These are phyloP conservation scores for Phaeosphaeria sp. DNA, from an alignment of 2,329 filamentous ascomycete species.

Conservation along the genomic window DNA sequence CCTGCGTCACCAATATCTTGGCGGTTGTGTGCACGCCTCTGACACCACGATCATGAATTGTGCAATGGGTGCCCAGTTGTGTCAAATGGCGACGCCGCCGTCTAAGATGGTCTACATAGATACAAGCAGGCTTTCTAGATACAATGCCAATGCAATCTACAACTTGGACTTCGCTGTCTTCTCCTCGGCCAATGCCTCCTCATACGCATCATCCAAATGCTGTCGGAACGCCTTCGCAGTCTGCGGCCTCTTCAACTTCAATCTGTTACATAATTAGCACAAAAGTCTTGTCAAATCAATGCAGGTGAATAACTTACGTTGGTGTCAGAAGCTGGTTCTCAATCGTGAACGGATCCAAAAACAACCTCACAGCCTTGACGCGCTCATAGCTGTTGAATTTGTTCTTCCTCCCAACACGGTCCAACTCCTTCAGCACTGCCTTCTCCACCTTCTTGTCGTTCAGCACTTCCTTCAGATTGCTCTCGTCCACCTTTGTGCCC, in stretches of 20 bases:
- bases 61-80: background rate
- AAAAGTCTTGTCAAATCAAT: background rate
- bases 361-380: conserved; percentile 75
- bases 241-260: conserved; percentile 75
- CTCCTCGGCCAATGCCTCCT: conserved; percentile 56
- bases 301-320: conserved; percentile 69
- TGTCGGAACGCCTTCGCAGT: conserved; percentile 67
- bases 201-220: conserved; percentile 67
- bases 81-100: background rate
- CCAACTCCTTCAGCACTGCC: conserved; percentile 79
- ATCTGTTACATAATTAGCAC: conserved; percentile 50
- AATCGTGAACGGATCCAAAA: conserved; percentile 88
- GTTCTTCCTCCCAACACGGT: conserved; percentile 77
- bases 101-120: background rate
- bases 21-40: conserved; percentile 4
- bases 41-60: background rate
- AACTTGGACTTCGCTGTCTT: conserved; percentile 54
- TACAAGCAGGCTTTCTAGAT: background rate
- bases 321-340: conserved; percentile 90
- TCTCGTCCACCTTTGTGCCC: conserved; percentile 67
- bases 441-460: conserved; percentile 73
- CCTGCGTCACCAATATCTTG: conserved; percentile 24
- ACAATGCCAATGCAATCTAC: conserved; percentile 39
- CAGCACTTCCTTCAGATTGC: conserved; percentile 73
- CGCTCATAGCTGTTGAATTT: conserved; percentile 94